A percentile compares a stretch with the other conserved stretches of the same genome.
These are phyloP conservation scores for Ceratocystis cacaofunesta DNA, from an alignment of 2,329 filamentous ascomycete species.

Conservation along the genomic window DNA sequence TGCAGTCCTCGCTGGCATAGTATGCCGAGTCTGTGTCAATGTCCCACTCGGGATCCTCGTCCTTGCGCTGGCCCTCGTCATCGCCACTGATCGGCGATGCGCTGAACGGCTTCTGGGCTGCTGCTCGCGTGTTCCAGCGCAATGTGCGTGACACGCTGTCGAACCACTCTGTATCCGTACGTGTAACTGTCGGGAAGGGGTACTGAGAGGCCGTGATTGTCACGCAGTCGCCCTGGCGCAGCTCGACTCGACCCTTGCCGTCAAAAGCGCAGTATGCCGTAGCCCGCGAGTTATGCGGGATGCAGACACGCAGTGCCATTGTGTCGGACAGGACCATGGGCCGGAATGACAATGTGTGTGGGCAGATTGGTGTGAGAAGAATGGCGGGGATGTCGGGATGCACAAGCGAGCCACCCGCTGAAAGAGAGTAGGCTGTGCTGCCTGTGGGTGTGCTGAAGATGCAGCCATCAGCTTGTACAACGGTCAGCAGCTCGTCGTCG, in stretches of 20 bases:
- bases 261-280: conserved; percentile 97
- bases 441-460: conserved; percentile 96
- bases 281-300: conserved; percentile 71
- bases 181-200: conserved; percentile 90
- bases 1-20: conserved; percentile 59
- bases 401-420: conserved; percentile 85
- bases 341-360: conserved; percentile 89
- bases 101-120: conserved; percentile 81
- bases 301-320: conserved; percentile 75
- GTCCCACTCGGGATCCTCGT: conserved; percentile 59
- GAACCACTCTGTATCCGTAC: conserved; percentile 87
- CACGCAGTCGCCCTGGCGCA: conserved; percentile 85
- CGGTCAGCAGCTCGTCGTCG: conserved; percentile 85
- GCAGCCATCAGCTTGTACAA: conserved; percentile 91
- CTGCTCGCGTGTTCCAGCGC: conserved; percentile 87
- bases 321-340: conserved; percentile 97
- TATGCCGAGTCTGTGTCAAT: conserved; percentile 77
- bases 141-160: conserved; percentile 84
- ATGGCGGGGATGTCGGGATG: conserved; percentile 96
- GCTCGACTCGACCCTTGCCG: conserved; percentile 86
- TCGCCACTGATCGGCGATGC: conserved; percentile 35
- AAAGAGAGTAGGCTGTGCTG: conserved; percentile 89
- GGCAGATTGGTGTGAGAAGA: conserved; percentile 90
- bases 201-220: conserved; percentile 94
- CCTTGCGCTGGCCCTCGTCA: conserved; percentile 7